Evolutionary conservation across 2,329 filamentous ascomycete species (phyloP).

Genomic region (Pezicula rhizophila): DNA sequence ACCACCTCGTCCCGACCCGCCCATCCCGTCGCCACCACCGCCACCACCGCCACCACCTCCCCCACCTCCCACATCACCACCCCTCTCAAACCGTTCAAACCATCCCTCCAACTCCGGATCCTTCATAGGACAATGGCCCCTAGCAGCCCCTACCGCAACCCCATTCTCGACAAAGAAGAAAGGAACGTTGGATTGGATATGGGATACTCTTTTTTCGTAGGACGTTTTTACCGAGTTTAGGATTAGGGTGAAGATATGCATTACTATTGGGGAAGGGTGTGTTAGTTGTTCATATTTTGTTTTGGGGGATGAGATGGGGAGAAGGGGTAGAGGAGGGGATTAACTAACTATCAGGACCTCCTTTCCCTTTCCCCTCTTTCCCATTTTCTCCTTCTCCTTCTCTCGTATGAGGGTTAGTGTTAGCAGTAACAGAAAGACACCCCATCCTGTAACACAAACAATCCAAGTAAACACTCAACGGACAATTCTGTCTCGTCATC

Average conservation of each 20-base stretch:
- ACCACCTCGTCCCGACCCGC: conserved; percentile 5
- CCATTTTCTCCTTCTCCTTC: neutral
- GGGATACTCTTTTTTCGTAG: conserved; percentile 16
- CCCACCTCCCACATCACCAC: neutral
- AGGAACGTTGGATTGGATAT: conserved; percentile 5
- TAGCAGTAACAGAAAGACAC: conserved; percentile 8
- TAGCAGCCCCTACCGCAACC: conserved; percentile 2
- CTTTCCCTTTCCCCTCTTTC: neutral
- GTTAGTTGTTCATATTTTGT: no score
- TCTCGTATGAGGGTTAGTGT: no score
- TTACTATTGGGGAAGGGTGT: neutral
- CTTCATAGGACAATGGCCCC: conserved; percentile 18
- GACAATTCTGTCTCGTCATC: conserved; percentile 17
- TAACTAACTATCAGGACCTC: conserved; percentile 7
- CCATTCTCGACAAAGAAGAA: conserved; percentile 9
- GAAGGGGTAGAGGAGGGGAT: no score
- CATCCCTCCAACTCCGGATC: conserved; percentile 13
- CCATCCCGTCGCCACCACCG: conserved; percentile 1
- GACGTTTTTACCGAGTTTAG: conserved; percentile 19
- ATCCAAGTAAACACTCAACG: conserved; percentile 24
- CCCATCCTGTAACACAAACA: conserved; percentile 21
- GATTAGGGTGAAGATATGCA: conserved; percentile 19
- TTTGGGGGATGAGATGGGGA: no score
- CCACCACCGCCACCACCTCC: neutral
- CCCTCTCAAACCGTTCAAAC: conserved; percentile 4